phyloP scores from a whole-genome alignment of 2,329 filamentous ascomycete genomes.

The Pestalotiopsis fici region DNA sequence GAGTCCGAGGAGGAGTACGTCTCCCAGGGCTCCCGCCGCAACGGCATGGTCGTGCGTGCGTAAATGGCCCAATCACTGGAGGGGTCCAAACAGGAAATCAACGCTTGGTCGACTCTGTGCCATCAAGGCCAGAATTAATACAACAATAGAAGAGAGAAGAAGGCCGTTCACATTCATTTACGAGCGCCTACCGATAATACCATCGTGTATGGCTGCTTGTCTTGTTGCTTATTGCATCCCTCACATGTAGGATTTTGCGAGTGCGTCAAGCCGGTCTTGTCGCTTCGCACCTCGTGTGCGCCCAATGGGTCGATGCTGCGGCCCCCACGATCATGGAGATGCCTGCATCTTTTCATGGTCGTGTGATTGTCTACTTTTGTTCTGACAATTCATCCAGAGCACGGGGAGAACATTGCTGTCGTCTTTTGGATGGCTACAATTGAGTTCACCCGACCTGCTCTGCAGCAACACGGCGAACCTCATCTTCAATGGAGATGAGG shows the following conservation, averaged over 20 bases:
- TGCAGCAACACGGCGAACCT: conserved; percentile 19
- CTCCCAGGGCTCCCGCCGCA: conserved; percentile 58
- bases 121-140: conserved; percentile 9
- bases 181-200: conserved; percentile 22
- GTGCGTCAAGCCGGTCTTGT: conserved; percentile 47
- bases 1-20: conserved; percentile 61
- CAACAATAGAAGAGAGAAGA: conserved; percentile 19
- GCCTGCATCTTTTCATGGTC: background rate
- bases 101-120: conserved; percentile 16
- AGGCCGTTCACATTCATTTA: conserved; percentile 33
- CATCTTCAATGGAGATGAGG: background rate
- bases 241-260: conserved; percentile 22
- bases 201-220: conserved; percentile 17
- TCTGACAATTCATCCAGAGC: conserved; percentile 18
- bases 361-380: conserved; percentile 32
- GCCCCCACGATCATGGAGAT: conserved; percentile 39
- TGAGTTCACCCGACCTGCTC: conserved; percentile 19
- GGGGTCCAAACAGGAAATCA: conserved; percentile 20
- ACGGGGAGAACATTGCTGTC: conserved; percentile 3
- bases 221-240: conserved; percentile 35
- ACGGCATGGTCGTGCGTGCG: conserved; percentile 61
- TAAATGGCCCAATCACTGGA: conserved; percentile 26
- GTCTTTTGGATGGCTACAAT: conserved; percentile 7
- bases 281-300: conserved; percentile 25
- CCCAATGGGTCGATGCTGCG: conserved; percentile 57